These are phyloP conservation scores for Candida arabinofermentans DNA, from an alignment of 805 yeast genomes.

Conservation along the genomic window DNA sequence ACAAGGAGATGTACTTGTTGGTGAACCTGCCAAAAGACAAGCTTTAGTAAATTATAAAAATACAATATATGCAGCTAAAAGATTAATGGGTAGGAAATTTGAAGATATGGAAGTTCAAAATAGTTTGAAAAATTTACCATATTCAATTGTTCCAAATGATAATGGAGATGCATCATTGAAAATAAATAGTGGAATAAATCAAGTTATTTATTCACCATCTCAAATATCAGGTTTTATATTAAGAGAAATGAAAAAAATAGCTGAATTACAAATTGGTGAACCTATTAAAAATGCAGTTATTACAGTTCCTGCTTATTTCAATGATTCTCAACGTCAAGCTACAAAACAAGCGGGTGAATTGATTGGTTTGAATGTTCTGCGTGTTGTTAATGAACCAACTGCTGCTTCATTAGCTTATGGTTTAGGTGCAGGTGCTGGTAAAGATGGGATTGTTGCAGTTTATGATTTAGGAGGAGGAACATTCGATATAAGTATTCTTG, in stretches of 20 bases:
- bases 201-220: slow-evolving; percentile 82
- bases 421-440: slow-evolving; percentile 62
- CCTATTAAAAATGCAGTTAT: slow-evolving; percentile 83
- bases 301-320: slow-evolving; percentile 86
- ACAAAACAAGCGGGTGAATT: slow-evolving; percentile 94
- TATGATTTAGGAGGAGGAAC: slow-evolving; percentile 98
- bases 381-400: slow-evolving; percentile 86
- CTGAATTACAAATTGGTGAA: slow-evolving; percentile 77
- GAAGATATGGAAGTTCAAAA: slow-evolving; percentile 87
- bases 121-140: slow-evolving; percentile 84
- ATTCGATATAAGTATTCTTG: slow-evolving; percentile 91
- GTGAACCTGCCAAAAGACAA: slow-evolving; percentile 94
- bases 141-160: slow-evolving; percentile 81
- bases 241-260: slow-evolving; percentile 93
- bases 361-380: slow-evolving; percentile 82
- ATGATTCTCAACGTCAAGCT: slow-evolving; percentile 87
- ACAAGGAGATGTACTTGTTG: slow-evolving; percentile 83
- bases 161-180: slow-evolving; percentile 97
- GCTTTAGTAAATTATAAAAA: slow-evolving; percentile 92
- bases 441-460: slow-evolving; percentile 75
- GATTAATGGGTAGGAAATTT: slow-evolving; percentile 91
- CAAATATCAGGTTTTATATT: slow-evolving; percentile 92
- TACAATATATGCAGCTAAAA: slow-evolving; percentile 91
- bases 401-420: slow-evolving; percentile 94
- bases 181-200: slow-evolving; percentile 38